Conservation (phyloP, 768 basidiomycete genomes). For the Psilocybe cubensis region DNA sequence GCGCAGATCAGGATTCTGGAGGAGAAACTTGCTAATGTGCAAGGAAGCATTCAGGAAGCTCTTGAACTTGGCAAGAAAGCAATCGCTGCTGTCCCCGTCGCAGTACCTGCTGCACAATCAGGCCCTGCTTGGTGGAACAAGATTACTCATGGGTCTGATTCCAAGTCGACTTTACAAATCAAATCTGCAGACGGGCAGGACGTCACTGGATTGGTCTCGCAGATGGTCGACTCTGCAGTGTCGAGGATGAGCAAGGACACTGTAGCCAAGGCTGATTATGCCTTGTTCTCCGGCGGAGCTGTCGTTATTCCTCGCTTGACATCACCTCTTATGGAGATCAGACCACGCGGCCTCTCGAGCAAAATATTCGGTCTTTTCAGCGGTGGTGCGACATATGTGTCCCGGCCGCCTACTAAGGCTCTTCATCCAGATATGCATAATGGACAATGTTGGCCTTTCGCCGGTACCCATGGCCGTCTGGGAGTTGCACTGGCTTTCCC, state of each 20-base stretch:
- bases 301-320: conserved; percentile 83
- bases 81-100: conserved; percentile 28
- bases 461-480: conserved; percentile 75
- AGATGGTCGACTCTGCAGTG: conserved; percentile 80
- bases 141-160: conserved; percentile 49
- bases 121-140: conserved; percentile 77
- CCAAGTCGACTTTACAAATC: conserved; percentile 59
- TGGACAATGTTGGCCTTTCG: conserved; percentile 95
- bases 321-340: conserved; percentile 73
- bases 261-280: conserved; percentile 85
- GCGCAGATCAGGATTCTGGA: conserved; percentile 59
- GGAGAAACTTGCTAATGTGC: conserved; percentile 61
- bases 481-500: conserved; percentile 82
- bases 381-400: conserved; percentile 54
- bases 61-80: conserved; percentile 63
- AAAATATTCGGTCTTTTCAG: conserved; percentile 60
- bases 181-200: conserved; percentile 78
- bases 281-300: conserved; percentile 82
- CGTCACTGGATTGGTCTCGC: conserved; percentile 65
- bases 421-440: conserved; percentile 84
- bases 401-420: conserved; percentile 82
- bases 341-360: conserved; percentile 50
- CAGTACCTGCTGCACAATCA: conserved; percentile 18
- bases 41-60: conserved; percentile 71
- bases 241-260: conserved; percentile 70